Evolutionary conservation across 805 yeast species (phyloP), one percentile per base, ranked within the genome.

Genomic region (Pichia manshurica): DNA sequence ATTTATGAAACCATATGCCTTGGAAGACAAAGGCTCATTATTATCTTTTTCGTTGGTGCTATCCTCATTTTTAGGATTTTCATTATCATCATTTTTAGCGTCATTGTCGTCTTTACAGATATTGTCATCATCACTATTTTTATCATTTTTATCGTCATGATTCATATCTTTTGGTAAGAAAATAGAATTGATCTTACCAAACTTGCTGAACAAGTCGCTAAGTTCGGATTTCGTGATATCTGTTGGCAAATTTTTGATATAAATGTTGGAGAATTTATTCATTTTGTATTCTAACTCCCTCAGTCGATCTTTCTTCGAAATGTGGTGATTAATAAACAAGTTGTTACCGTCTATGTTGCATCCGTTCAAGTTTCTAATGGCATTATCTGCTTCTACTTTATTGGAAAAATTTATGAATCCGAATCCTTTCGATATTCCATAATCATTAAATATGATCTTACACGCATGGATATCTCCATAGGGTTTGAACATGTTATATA

Each of bases 351-450:
- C 56, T 9, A 61, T 47, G 25, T 47, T 58, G 6, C 39, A 36
- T 38, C 65, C 65, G 47, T 63, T 62, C 21, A 66, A 54, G n/a
- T 54, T 51, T 19, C 73, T 65, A 34, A 84, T 81, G 35, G 91
- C 88, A 20, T 64, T 62, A 39, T 80, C 70, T 2, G 95, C 89
- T 67, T 78, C 76, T 10, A 70, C 71, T 41, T 78, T 75, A 47
- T 70, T 66, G 44, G 74, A 68, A 59, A 73, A 85, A 52, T 84
- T 82, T 16, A 86, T 75, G 64, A 85, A 85, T 8, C 91, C 93
- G 60, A 73, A 79, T 21, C 81, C 78, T 53, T 67, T 69, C 25
- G 73, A 67, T 21, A 57, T 58, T 12, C 78, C 77, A 49, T 56
- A 66, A 25, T 73, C 75, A 52, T 76, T 75, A 45, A 65, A 61